Evolutionary conservation across 352 stramenopile species (phyloP), one percentile per base, ranked within the genome.

Genomic region (Globisporangium iwayamae): DNA sequence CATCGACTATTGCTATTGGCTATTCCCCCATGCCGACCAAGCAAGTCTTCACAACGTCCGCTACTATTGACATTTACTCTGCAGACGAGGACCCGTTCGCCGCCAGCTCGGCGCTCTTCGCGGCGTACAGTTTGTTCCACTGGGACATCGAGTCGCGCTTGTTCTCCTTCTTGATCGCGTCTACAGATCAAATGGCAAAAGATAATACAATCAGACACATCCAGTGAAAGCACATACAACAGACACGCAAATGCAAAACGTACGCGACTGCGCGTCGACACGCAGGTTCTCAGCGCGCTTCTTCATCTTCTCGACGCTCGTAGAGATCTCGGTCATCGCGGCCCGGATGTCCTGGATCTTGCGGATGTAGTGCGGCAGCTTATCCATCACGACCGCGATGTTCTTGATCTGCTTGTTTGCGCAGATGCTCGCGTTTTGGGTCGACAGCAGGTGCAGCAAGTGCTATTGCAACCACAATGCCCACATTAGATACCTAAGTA

Each of bases 111-210:
- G 62, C 60, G 56, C 70, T 86, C 69, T 86, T 90, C 22, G 83
- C 81, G 20, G 80, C 83, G 56, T 87, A 86, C 18, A 93, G 62
- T 41, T 91, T 91, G 68, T 90, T 93, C 83, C 83, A 93, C 53
- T 93, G 83, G 28, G 69, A 78, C 56, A 79, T 73, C 14, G 78
- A 79, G 66, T 90, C 83, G 54, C 80, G 78, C 63, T 90, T 88
- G 70, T 84, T 89, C 51, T 90, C 83, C 62, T 91, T 93, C 61
- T 90, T 91, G 67, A 93, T 85, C 5, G 83, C 83, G 68, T 93
- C 83, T 93, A 48, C 10, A 28, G 61, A 13, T 11, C 18, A 4
- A 25, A 25, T 25, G 22, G 22, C 22, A 25, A 25, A 25, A 25
- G 22, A 25, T 25, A 25, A 25, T 25, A 53, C 18, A 51, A 3